These are phyloP conservation scores for Mycena floridula DNA, from an alignment of 768 basidiomycete species.

Conservation along the genomic window DNA sequence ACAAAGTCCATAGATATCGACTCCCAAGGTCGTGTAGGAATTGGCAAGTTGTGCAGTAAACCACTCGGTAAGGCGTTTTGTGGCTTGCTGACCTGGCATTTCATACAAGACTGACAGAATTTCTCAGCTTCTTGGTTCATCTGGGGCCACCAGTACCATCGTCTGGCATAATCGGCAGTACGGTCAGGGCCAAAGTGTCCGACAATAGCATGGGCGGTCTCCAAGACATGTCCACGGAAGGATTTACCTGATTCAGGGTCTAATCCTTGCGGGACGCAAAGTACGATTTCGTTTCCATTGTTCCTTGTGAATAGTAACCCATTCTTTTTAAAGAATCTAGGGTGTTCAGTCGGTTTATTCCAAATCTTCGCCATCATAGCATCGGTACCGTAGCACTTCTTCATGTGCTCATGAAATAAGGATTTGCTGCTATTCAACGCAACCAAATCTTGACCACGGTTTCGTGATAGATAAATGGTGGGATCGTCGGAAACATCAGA, in stretches of 20 bases:
- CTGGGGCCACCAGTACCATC: slow-evolving; percentile 7
- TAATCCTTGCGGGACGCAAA: background rate
- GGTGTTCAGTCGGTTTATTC: background rate
- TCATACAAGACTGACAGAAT: slow-evolving; percentile 3
- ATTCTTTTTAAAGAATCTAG: background rate
- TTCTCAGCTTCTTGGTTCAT: background rate
- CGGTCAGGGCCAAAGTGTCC: slow-evolving; percentile 3
- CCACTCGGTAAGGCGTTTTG: background rate
- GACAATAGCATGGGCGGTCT: background rate
- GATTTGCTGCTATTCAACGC: background rate
- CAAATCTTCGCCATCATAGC: background rate
- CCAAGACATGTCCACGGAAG: background rate
- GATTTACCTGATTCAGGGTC: background rate
- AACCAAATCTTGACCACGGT: background rate
- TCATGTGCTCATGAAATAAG: background rate
- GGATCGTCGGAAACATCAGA: background rate
- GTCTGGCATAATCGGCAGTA: background rate
- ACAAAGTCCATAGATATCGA: slow-evolving; percentile 19
- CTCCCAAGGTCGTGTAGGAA: slow-evolving; percentile 12
- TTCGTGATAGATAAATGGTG: background rate
- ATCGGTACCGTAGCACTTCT: background rate
- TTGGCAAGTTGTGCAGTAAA: background rate
- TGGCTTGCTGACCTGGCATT: background rate
- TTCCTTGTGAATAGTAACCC: background rate
- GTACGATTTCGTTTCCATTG: background rate